Evolutionary conservation across 2,329 filamentous ascomycete species (phyloP).

Genomic region (Pseudogymnoascus sp.): DNA sequence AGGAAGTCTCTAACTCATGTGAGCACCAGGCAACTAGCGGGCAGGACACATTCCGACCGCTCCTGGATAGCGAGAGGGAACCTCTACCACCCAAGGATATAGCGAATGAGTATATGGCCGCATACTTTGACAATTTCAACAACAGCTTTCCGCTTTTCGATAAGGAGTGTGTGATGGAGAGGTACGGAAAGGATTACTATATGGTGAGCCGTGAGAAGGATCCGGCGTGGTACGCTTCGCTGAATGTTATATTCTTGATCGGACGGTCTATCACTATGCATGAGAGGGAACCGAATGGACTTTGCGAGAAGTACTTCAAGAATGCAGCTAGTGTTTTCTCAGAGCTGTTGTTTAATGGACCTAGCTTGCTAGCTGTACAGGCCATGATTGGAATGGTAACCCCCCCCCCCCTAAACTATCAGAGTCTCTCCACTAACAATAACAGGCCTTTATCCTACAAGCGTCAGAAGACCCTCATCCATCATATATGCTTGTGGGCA

Average conservation of each 20-base stretch:
- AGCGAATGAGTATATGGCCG: conserved; percentile 9
- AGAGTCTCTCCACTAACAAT: neutral
- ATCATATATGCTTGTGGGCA: conserved; percentile 15
- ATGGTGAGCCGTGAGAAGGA: neutral
- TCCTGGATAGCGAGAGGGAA: conserved; percentile 2
- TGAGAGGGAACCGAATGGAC: neutral
- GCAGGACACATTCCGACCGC: neutral
- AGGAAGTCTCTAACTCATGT: neutral
- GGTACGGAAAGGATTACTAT: conserved; percentile 8
- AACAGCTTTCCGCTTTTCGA: conserved; percentile 16
- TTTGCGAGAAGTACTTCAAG: conserved; percentile 16
- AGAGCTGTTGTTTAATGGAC: conserved; percentile 17
- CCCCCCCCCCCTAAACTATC: neutral
- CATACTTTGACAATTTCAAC: conserved; percentile 18
- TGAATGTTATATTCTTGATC: conserved; percentile 19
- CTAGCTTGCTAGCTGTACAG: conserved; percentile 20
- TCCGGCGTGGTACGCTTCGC: conserved; percentile 21
- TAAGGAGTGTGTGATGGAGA: conserved; percentile 14
- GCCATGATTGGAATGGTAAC: conserved; percentile 18
- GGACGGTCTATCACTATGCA: neutral
- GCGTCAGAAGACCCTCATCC: conserved; percentile 16
- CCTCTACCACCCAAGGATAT: conserved; percentile 11
- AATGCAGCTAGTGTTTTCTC: conserved; percentile 20
- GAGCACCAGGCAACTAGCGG: neutral
- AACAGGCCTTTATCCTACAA: conserved; percentile 9